Evolutionary conservation across 1,139 yeast species (phyloP).

Genomic region (Geotrichum reessii): DNA sequence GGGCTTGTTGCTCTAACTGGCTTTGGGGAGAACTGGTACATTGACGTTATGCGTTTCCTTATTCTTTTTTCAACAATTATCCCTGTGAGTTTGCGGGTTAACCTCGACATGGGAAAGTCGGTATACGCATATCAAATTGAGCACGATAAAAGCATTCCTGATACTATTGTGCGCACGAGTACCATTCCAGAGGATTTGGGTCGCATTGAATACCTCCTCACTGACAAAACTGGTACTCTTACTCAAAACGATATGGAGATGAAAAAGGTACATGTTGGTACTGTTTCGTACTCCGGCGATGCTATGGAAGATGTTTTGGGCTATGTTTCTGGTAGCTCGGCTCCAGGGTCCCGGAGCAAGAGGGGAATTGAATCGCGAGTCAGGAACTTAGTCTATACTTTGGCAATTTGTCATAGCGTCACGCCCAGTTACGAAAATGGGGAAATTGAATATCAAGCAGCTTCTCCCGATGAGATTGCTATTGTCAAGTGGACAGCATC

Average conservation of each 20-base stretch:
- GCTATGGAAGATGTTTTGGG: constrained; percentile 83
- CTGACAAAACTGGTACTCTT: constrained; percentile 95
- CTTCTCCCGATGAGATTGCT: constrained; percentile 97
- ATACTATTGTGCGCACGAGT: constrained; percentile 90
- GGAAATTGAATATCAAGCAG: constrained; percentile 80
- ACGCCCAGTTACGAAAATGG: constrained; percentile 74
- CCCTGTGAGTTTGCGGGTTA: constrained; percentile 92
- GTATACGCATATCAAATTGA: constrained; percentile 95
- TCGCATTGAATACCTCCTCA: constrained; percentile 81
- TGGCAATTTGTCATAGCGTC: constrained; percentile 93
- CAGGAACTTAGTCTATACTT: constrained; percentile 69
- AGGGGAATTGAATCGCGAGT: constrained; percentile 71
- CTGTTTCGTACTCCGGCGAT: constrained; percentile 88
- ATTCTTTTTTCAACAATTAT: constrained; percentile 91
- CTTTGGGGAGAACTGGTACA: constrained; percentile 72
- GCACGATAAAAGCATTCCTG: constrained; percentile 72
- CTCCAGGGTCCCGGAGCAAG: constrained; percentile 39
- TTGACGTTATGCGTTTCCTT: constrained; percentile 82
- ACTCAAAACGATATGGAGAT: constrained; percentile 98
- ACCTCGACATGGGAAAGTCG: constrained; percentile 89
- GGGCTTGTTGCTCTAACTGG: constrained; percentile 77
- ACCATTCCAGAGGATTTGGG: constrained; percentile 98
- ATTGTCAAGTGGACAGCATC: constrained; percentile 86
- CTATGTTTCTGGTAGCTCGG: constrained; percentile 43
- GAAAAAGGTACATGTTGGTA: constrained; percentile 86